Percentiles rank a stretch among this genome's conserved stretches.
These are phyloP conservation scores for Candida hispaniensis DNA, from an alignment of 805 yeast species.

Conservation along the genomic window DNA sequence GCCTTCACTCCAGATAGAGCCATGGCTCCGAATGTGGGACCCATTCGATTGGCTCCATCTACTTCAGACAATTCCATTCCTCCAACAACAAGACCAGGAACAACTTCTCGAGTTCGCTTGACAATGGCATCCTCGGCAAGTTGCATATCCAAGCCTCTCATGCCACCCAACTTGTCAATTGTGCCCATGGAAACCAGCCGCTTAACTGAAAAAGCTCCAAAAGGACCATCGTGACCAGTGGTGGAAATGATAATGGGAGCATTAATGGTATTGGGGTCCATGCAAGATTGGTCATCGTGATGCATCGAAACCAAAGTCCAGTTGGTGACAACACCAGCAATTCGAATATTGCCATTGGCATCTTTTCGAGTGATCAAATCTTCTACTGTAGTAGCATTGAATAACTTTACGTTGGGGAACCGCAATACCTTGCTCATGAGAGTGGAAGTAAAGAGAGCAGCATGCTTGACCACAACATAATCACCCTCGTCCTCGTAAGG, in stretches of 20 bases:
- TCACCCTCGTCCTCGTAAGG: constrained; percentile 72
- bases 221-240: constrained; percentile 76
- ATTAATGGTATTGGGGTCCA: constrained; percentile 76
- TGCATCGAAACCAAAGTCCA: constrained; percentile 71
- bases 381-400: constrained; percentile 73
- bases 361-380: constrained; percentile 65
- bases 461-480: constrained; percentile 70
- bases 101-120: constrained; percentile 53
- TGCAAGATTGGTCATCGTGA: constrained; percentile 67
- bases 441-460: constrained; percentile 66
- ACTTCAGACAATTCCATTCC: constrained; percentile 76
- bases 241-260: constrained; percentile 53
- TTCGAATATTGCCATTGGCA: constrained; percentile 44
- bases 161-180: constrained; percentile 44
- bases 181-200: constrained; percentile 45
- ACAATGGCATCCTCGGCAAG: constrained; percentile 67
- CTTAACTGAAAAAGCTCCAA: constrained; percentile 71
- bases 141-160: constrained; percentile 75
- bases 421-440: constrained; percentile 55
- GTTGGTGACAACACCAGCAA: constrained; percentile 74
- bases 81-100: constrained; percentile 52
- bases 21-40: constrained; percentile 79
- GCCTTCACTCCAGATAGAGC: constrained; percentile 69
- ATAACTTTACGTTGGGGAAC: constrained; percentile 64
- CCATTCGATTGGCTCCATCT: constrained; percentile 73